Percentiles rank a stretch among this genome's conserved stretches.
phyloP scores from a whole-genome alignment of 148 eudicot species.

The Chenopodium berlandieri region DNA sequence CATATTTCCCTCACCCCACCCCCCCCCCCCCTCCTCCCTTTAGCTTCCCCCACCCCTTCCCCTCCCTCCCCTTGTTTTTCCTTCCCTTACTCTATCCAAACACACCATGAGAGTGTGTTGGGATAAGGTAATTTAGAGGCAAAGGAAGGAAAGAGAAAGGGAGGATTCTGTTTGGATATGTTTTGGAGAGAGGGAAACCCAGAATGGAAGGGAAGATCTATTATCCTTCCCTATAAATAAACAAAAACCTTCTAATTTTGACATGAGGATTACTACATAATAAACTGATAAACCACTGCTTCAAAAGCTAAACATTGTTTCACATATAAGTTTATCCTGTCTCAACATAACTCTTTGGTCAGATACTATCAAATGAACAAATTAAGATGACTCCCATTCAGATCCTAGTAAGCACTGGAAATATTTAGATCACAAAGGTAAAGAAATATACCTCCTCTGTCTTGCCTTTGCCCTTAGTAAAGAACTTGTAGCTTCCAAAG shows the following conservation, averaged over 20 bases:
- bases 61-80: no score
- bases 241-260: conserved; percentile 9
- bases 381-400: not conserved
- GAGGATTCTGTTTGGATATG: no score
- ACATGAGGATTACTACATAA: not conserved
- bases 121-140: no score
- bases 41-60: no score
- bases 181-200: no score
- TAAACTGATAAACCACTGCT: not conserved
- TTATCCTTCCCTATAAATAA: no score
- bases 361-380: not conserved
- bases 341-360: not conserved
- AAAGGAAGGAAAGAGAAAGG: no score
- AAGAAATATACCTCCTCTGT: conserved; percentile 52
- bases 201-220: no score
- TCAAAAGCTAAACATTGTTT: not conserved
- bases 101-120: no score
- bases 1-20: no score
- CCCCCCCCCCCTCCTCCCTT: no score
- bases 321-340: not conserved
- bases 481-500: conserved; percentile 59
- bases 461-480: conserved; percentile 63
- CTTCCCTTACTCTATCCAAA: no score
- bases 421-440: not conserved
- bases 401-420: not conserved